Conservation (phyloP, 2,329 filamentous ascomycete species). For the Leptoxyphium fumago region DNA sequence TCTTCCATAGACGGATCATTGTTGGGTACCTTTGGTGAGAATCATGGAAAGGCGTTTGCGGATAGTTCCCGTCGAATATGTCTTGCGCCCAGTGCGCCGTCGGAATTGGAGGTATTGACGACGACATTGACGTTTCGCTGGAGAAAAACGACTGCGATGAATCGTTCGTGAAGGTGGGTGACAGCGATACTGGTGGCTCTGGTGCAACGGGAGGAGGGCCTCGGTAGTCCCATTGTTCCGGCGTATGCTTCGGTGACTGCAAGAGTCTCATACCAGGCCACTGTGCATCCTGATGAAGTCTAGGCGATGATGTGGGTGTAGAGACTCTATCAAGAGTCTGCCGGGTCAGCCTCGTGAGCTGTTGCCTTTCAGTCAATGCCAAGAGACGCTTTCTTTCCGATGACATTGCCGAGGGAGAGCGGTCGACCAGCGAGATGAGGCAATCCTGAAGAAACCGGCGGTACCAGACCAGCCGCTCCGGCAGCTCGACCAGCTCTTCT, state of each 20-base stretch:
- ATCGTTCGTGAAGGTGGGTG: conserved; percentile 28
- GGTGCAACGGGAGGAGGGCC: conserved; percentile 18
- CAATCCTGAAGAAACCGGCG: conserved; percentile 32
- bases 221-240: not conserved
- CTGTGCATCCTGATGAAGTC: not conserved
- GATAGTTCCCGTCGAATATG: conserved; percentile 28
- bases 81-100: conserved; percentile 29
- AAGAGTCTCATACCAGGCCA: conserved; percentile 11
- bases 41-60: conserved; percentile 21
- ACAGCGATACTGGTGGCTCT: conserved; percentile 22
- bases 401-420: not conserved
- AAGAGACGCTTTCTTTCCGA: not conserved
- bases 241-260: not conserved
- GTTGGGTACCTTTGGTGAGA: conserved; percentile 6
- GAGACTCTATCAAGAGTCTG: not conserved
- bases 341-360: not conserved
- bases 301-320: not conserved
- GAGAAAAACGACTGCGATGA: conserved; percentile 27
- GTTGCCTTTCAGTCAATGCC: not conserved
- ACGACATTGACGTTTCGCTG: conserved; percentile 16
- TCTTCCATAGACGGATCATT: not conserved
- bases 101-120: conserved; percentile 4
- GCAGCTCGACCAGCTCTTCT: conserved; percentile 32
- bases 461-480: conserved; percentile 35
- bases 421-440: not conserved